phyloP scores from a whole-genome alignment of 352 stramenopile genomes.

The Elongisporangium senticosum region DNA sequence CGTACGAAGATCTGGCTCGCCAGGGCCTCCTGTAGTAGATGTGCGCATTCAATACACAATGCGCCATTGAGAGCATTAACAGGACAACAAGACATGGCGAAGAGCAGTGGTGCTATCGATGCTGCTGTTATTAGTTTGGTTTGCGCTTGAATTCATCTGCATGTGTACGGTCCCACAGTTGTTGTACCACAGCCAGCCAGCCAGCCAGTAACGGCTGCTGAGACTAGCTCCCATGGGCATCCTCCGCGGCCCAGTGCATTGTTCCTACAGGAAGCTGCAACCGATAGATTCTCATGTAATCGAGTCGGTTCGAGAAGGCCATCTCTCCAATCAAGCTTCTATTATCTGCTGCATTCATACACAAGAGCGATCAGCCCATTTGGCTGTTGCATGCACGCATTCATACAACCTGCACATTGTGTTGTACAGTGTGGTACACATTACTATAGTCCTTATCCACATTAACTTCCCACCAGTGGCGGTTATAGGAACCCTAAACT shows the following conservation, averaged over 20 bases:
- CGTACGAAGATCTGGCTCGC: conserved; percentile 97
- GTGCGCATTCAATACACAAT: neutral
- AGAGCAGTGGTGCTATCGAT: too few relatives aligned
- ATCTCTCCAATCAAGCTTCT: neutral
- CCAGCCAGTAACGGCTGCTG: neutral
- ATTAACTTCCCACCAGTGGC: neutral
- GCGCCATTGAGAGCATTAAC: too few relatives aligned
- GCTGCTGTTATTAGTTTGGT: too few relatives aligned
- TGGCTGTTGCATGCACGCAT: neutral
- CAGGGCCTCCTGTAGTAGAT: conserved; percentile 91
- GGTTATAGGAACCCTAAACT: neutral
- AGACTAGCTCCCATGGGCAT: too few relatives aligned
- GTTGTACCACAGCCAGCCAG: neutral
- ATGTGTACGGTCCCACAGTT: neutral
- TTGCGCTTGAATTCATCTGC: too few relatives aligned
- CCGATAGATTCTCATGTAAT: too few relatives aligned
- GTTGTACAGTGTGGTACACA: neutral
- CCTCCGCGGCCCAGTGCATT: too few relatives aligned
- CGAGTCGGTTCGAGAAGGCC: neutral
- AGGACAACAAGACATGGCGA: neutral
- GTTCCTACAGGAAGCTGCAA: too few relatives aligned
- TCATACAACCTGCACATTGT: neutral
- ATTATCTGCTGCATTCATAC: neutral
- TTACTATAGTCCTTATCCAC: neutral
- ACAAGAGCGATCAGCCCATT: neutral